Evolutionary conservation across 2,329 filamentous ascomycete genomes (phyloP).

Genomic region (Lecanosticta acicola): DNA sequence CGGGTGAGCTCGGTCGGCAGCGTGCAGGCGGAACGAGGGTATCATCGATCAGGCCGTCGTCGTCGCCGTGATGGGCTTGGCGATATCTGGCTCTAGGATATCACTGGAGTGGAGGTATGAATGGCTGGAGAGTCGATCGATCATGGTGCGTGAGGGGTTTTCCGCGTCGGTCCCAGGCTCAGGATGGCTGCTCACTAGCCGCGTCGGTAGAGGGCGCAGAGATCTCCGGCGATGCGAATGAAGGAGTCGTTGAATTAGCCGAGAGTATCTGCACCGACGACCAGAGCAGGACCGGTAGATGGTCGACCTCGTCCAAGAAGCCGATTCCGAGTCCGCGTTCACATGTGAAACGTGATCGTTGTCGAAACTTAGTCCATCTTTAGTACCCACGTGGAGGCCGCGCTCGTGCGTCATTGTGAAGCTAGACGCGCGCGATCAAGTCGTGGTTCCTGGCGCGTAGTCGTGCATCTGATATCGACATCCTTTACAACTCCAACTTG

Average conservation of each 20-base stretch:
- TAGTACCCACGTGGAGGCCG: not conserved
- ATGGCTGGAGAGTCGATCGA: not conserved
- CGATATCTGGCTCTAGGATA: not conserved
- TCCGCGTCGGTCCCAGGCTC: no score
- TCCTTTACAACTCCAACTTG: no score
- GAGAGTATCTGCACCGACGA: no score
- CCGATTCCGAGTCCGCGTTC: no score
- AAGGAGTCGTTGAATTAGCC: no score
- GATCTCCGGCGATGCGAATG: no score
- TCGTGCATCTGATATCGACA: no score
- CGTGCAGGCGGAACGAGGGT: not conserved
- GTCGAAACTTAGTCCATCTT: not conserved
- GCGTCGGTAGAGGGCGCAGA: no score
- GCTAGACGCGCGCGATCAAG: not conserved
- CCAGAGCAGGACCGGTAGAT: no score
- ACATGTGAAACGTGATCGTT: no score
- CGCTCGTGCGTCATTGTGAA: not conserved
- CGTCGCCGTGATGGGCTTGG: not conserved
- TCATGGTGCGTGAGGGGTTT: not conserved
- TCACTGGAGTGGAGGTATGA: not conserved
- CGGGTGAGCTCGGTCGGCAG: not conserved
- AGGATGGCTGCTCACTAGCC: not conserved
- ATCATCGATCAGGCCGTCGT: not conserved
- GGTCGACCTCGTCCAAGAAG: no score
- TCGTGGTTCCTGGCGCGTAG: no score